Evolutionary conservation across 345 rosid species (phyloP), one percentile per base, ranked within the genome.

Genomic region (Heritiera littoralis): DNA sequence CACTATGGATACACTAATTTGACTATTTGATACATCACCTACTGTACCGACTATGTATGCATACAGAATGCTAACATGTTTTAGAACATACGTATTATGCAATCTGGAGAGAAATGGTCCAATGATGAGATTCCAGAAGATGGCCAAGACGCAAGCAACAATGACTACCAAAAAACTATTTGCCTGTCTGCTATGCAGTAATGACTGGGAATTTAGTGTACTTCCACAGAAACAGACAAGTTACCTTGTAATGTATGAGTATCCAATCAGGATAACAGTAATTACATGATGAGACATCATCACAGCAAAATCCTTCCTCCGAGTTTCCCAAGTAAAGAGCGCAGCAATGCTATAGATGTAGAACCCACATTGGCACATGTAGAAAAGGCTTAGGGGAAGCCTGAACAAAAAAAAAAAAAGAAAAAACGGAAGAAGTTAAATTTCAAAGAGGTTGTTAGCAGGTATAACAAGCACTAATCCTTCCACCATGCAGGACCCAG

Each of bases 281-380:
- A 94, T 88, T 56, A 96, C 88, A 93, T 97, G 99, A 87, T 97
- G 99, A 78, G 98, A 91, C 98, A 94, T 97, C 99, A 94, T 97
- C 52, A 97, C 98, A 79, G 93, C 72, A 83, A 94, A 94, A 86
- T 97, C 99, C 79, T 97, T 96, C 81, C 99, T 87, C 85, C 96
- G 91, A 35, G 98, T 96, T 84, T 96, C 99, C 99, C 99, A 92
- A 10, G 81, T 80, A 78, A 92, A 90, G 70, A 97, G 92, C 6
- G 99, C 98, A 80, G 90, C 94, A 79, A 93, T 89, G 86, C 90
- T 91, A 77, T 88, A 92, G 64, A 86, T 70, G 86, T 94, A 92
- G 86, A 97, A 94, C 55, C 99, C 99, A 67, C 97, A 93, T 84
- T 94, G 94, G 88, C 94, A 92, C 98, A 93, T 92, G 87, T 97